Base-by-base conservation (phyloP, 257 asterid species). In the Solanum sparsipilum region DNA sequence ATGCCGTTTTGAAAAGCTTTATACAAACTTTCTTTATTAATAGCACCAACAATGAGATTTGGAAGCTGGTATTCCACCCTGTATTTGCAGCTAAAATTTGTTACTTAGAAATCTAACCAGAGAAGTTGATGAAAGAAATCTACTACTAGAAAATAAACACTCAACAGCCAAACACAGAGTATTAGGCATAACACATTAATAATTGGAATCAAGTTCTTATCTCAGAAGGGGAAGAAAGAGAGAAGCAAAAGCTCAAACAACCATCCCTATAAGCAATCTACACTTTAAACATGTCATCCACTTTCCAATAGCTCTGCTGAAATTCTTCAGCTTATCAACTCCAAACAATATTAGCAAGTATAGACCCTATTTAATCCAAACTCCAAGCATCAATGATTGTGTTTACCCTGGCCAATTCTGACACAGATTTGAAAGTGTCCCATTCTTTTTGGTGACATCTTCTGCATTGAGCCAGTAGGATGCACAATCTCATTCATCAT, bases 31-130 rank as follows among this genome's bases (percentile, higher is more conserved):
- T 97, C 99, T 91, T 96, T 97, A 20, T 93, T 96, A 89, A 97
- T 95, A 39, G 98, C 96, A n/a, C 96, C 92, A 82, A 97, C 99
- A 70, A 96, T 93, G 92, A 97, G 98, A 93, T 97, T 97, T 32
- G 99, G 99, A 76, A 97, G 98, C 93, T 95, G 99, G 92, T 97
- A 97, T 88, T 96, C 99, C 38, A 97, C 93, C 95, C 99, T 96
- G 96, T 72, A 90, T 87, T 91, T 89, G 82, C 88, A 93, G 88
- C 32, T 20, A 74, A 88, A 85, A 41, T 63, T 31, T 84, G 85
- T 75, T 63, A 86, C 48, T 86, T 13, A 0, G 79, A 73, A 52
- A 70, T 23, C 56, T 46, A 83, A 79, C 25, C 79, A 85, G 60
- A 75, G 38, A 84, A 81, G 41, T 29, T 48, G 11, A 81, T 10